Conservation (phyloP, 2,329 filamentous ascomycete species). For the Alternaria brassicicola region DNA sequence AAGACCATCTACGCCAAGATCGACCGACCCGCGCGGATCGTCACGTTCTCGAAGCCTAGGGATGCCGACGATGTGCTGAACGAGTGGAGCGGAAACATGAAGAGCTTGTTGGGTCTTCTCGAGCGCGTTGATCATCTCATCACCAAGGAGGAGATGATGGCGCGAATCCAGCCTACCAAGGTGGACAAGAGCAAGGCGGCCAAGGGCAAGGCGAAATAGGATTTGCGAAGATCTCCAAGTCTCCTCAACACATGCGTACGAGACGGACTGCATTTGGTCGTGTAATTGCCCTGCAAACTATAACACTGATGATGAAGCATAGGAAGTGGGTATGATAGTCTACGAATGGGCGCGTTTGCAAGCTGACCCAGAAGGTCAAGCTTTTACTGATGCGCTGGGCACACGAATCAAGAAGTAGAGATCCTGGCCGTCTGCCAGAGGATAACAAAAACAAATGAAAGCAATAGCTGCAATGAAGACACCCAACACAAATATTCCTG, state of each 20-base stretch:
- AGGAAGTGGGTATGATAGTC: neutral
- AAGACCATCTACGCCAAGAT: slow-evolving; percentile 99
- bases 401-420: neutral
- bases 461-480: neutral
- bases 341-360: neutral
- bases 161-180: slow-evolving; percentile 77
- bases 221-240: neutral
- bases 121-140: slow-evolving; percentile 97
- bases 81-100: slow-evolving; percentile 99
- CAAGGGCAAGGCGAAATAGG: slow-evolving; percentile 46
- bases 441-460: neutral
- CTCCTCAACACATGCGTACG: slow-evolving; percentile 23
- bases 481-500: neutral
- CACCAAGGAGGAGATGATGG: slow-evolving; percentile 99
- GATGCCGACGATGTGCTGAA: slow-evolving; percentile 96
- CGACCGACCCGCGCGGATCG: slow-evolving; percentile 87
- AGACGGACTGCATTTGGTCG: neutral
- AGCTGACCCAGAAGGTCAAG: neutral
- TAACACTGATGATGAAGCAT: slow-evolving; percentile 6
- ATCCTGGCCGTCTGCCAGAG: neutral
- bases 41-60: slow-evolving; percentile 92
- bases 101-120: slow-evolving; percentile 81
- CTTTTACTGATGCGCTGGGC: neutral
- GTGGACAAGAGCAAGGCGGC: slow-evolving; percentile 49
- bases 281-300: neutral